Conservation (phyloP, 2,329 filamentous ascomycete genomes). For the Aspergillus udagawae region DNA sequence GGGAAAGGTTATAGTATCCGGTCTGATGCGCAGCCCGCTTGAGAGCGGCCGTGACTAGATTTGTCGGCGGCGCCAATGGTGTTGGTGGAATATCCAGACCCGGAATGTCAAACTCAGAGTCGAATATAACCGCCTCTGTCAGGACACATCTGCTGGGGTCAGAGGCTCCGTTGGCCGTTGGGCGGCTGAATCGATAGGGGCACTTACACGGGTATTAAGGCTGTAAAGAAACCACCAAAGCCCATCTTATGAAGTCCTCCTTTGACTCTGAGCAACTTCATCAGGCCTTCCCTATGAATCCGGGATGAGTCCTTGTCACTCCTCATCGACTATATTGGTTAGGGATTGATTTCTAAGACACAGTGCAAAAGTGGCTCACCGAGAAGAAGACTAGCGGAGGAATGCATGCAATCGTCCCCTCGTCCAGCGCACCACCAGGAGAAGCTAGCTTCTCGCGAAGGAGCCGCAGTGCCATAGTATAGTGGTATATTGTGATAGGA, state of each 20-base stretch:
- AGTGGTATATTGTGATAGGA: conserved; percentile 1
- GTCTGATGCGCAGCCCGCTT: not conserved
- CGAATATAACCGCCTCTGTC: conserved; percentile 6
- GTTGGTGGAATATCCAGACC: not conserved
- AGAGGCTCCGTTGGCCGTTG: not conserved
- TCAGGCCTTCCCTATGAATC: conserved; percentile 3
- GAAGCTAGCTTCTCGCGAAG: conserved; percentile 1
- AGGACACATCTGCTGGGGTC: conserved; percentile 2
- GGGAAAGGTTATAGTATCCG: conserved; percentile 2
- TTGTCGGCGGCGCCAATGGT: not conserved
- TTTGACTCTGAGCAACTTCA: conserved; percentile 1
- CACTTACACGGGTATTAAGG: conserved; percentile 2
- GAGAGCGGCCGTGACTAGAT: not conserved
- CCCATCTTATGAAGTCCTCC: conserved; percentile 2
- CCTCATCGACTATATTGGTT: not conserved
- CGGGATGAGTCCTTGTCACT: conserved; percentile 3
- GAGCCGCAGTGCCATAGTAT: conserved; percentile 3
- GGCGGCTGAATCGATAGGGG: not conserved
- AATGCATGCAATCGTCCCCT: conserved; percentile 2
- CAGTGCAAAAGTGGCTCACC: not conserved
- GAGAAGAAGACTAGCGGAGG: conserved; percentile 5
- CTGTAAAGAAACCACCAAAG: not conserved
- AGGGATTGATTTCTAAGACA: no score
- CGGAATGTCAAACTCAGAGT: conserved; percentile 2
- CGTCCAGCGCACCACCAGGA: not conserved